Conservation (phyloP, 2,329 filamentous ascomycete genomes). For the Calonectria henricotiae region DNA sequence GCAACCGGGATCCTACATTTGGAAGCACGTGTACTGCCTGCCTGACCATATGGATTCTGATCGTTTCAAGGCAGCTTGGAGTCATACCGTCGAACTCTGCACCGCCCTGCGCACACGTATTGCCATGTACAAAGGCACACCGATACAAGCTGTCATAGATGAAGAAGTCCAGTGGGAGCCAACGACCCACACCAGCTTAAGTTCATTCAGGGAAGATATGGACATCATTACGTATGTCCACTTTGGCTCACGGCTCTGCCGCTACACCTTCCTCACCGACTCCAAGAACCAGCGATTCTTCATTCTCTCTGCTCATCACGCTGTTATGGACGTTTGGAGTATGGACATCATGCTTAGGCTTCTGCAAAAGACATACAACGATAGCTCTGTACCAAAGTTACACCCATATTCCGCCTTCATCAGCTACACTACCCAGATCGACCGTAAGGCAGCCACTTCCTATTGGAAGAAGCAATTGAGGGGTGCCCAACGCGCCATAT, state of each 20-base stretch:
- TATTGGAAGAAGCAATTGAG: constrained; percentile 22
- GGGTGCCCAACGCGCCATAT: constrained; percentile 55
- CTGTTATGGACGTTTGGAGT: constrained; percentile 6
- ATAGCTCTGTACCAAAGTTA: background rate
- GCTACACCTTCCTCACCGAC: constrained; percentile 13
- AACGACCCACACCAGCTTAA: background rate
- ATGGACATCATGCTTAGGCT: background rate
- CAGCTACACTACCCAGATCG: constrained; percentile 26
- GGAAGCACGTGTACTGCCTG: constrained; percentile 22
- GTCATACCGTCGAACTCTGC: constrained; percentile 12
- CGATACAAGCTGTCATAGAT: constrained; percentile 13
- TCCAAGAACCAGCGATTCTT: background rate
- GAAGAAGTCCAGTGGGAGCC: constrained; percentile 18
- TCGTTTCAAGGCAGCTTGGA: constrained; percentile 16
- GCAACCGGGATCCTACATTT: constrained; percentile 32
- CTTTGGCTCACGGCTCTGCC: constrained; percentile 18
- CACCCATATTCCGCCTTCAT: constrained; percentile 16
- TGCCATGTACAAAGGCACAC: background rate
- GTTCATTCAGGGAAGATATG: background rate
- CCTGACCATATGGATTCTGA: background rate
- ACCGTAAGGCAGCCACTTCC: background rate
- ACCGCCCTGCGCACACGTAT: constrained; percentile 21
- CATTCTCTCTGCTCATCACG: constrained; percentile 6
- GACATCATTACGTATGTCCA: background rate
- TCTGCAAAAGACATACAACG: background rate